phyloP scores from a whole-genome alignment of 192 early-diverging fungal genomes.

The Rhizophlyctis rosea region DNA sequence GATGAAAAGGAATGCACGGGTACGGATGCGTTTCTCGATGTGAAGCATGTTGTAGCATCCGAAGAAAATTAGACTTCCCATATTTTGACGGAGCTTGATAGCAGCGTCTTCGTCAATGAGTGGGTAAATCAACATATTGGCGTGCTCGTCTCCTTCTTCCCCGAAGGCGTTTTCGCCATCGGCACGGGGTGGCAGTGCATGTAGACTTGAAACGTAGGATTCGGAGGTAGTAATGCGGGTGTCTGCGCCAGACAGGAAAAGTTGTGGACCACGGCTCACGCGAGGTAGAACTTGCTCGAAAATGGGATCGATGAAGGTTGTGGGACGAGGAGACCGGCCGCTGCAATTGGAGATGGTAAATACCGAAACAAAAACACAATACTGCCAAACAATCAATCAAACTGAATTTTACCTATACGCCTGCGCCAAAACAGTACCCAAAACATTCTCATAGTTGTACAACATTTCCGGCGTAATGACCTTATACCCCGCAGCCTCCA shows the following conservation, averaged over 20 bases:
- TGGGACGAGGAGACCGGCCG: neutral
- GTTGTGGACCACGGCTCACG: slow-evolving; percentile 18
- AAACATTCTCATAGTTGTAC: slow-evolving; percentile 42
- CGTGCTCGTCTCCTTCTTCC: slow-evolving; percentile 2
- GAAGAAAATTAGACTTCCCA: slow-evolving; percentile 48
- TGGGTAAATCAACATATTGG: slow-evolving; percentile 33
- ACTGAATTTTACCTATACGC: slow-evolving; percentile 24
- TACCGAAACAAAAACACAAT: too few species aligned
- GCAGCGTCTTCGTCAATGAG: slow-evolving; percentile 28
- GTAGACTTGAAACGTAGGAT: slow-evolving; percentile 15
- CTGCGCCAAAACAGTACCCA: slow-evolving; percentile 45
- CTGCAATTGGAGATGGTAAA: too few species aligned
- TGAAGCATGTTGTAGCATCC: slow-evolving; percentile 44
- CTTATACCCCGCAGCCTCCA: slow-evolving; percentile 37
- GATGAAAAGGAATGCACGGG: slow-evolving; percentile 37
- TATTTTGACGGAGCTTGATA: slow-evolving; percentile 34
- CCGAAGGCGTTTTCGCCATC: neutral
- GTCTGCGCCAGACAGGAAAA: slow-evolving; percentile 20
- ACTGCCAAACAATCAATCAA: neutral
- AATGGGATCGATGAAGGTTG: slow-evolving; percentile 13
- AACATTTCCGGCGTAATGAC: slow-evolving; percentile 43
- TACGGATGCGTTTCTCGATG: slow-evolving; percentile 30
- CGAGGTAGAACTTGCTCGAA: slow-evolving; percentile 39
- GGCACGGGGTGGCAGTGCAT: neutral
- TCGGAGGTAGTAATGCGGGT: slow-evolving; percentile 23